A percentile compares a stretch with the other conserved stretches of the same genome.
Evolutionary conservation across 192 early-diverging fungal genomes (phyloP).

Genomic region (Oehlia diaphana): DNA sequence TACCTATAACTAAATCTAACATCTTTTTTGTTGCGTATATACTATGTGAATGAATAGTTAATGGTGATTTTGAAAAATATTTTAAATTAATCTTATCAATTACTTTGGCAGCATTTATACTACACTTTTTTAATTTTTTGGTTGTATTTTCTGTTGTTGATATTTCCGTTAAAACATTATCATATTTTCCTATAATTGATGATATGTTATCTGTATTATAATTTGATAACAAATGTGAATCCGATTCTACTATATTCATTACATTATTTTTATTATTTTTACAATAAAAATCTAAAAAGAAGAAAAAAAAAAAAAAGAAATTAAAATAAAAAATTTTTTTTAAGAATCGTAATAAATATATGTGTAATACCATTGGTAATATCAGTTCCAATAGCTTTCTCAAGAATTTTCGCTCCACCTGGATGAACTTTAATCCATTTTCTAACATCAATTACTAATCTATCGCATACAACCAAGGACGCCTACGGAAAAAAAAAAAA

Average conservation of each 20-base stretch:
- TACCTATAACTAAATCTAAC: not conserved
- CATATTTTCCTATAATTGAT: too few species aligned
- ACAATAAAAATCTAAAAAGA: conserved; percentile 14
- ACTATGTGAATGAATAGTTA: not conserved
- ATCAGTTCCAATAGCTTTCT: conserved; percentile 20
- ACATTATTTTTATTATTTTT: not conserved
- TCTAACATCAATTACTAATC: conserved; percentile 13
- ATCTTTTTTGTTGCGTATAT: not conserved
- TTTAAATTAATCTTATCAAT: conserved; percentile 4
- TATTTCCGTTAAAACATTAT: too few species aligned
- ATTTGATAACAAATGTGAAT: not conserved
- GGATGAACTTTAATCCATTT: conserved; percentile 26
- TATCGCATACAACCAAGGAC: conserved; percentile 20
- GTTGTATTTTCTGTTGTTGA: too few species aligned
- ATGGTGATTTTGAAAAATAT: not conserved
- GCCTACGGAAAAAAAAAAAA: conserved; percentile 3
- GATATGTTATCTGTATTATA: not conserved
- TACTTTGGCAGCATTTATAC: not conserved
- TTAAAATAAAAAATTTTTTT: too few species aligned
- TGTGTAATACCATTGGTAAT: conserved; percentile 5
- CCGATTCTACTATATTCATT: not conserved
- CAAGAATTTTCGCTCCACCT: not conserved
- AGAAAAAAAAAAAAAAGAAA: too few species aligned
- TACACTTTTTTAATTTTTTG: too few species aligned
- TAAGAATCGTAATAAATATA: not conserved